Evolutionary conservation across 768 basidiomycete genomes (phyloP).

Genomic region (Boletales sp.): DNA sequence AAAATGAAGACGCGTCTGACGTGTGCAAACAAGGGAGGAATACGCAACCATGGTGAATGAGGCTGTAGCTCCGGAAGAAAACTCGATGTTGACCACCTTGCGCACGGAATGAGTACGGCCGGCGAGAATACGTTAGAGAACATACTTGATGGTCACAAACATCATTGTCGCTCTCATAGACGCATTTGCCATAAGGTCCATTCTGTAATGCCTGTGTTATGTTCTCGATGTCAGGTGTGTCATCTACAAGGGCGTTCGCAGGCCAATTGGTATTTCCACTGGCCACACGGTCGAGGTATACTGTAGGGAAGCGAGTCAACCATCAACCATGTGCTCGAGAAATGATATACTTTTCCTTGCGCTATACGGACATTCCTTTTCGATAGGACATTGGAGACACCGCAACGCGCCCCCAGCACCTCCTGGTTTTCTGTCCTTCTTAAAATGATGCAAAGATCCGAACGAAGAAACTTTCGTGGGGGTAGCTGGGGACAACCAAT

Average conservation of each 20-base stretch:
- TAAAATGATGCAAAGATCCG: conserved; percentile 82
- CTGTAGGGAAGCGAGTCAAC: conserved; percentile 34
- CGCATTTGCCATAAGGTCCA: conserved; percentile 77
- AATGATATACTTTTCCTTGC: conserved; percentile 69
- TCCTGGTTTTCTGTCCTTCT: conserved; percentile 63
- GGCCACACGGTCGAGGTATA: conserved; percentile 76
- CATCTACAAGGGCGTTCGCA: conserved; percentile 65
- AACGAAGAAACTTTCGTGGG: conserved; percentile 79
- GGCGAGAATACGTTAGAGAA: neutral
- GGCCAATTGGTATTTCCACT: conserved; percentile 57
- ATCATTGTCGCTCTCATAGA: conserved; percentile 82
- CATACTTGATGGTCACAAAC: conserved; percentile 81
- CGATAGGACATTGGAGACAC: conserved; percentile 75
- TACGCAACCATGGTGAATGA: conserved; percentile 91
- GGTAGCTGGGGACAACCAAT: conserved; percentile 65
- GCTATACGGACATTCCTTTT: conserved; percentile 77
- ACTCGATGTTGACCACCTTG: conserved; percentile 83
- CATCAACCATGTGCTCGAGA: neutral
- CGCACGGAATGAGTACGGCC: neutral
- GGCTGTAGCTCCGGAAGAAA: conserved; percentile 73
- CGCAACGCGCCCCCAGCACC: conserved; percentile 62
- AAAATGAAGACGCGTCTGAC: conserved; percentile 84
- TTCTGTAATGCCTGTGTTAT: conserved; percentile 65
- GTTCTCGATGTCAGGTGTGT: conserved; percentile 83
- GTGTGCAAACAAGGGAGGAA: conserved; percentile 72